These are phyloP conservation scores for Cyclanthera cordifolia DNA, from an alignment of 306 rosid genomes.

Conservation along the genomic window DNA sequence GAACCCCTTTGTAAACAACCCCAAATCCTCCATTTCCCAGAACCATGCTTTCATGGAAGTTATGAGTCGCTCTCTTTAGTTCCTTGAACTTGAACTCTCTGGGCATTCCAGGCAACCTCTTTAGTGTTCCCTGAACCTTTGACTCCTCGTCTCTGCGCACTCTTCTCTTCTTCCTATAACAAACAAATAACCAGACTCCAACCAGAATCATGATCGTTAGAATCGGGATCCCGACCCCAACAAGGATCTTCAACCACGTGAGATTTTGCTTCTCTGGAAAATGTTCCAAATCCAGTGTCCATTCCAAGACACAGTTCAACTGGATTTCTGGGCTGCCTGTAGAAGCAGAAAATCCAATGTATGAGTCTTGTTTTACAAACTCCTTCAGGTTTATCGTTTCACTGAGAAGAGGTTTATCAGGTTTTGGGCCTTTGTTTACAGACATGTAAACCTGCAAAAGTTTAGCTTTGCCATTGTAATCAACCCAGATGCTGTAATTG, in stretches of 20 bases:
- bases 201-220: background rate
- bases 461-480: constrained; percentile 27
- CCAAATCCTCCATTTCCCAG: constrained; percentile 45
- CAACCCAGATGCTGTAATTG: constrained; percentile 24
- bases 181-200: constrained; percentile 13
- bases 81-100: constrained; percentile 36
- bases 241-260: constrained; percentile 21
- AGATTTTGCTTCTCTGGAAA: background rate
- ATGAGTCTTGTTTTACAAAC: constrained; percentile 18
- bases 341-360: constrained; percentile 37
- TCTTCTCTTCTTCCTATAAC: constrained; percentile 20
- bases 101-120: constrained; percentile 37
- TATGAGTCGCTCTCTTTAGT: constrained; percentile 29
- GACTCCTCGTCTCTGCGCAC: constrained; percentile 20
- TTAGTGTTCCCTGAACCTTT: constrained; percentile 19
- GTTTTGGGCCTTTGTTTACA: constrained; percentile 6
- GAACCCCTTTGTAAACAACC: constrained; percentile 36
- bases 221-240: constrained; percentile 23
- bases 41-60: constrained; percentile 31
- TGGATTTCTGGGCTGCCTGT: constrained; percentile 26
- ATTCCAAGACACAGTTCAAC: constrained; percentile 28
- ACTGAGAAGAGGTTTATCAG: constrained; percentile 21
- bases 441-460: constrained; percentile 32
- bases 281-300: constrained; percentile 25
- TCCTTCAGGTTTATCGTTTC: constrained; percentile 22